These are phyloP conservation scores for Citeromyces nyonsensis DNA, from an alignment of 805 yeast species.

Conservation along the genomic window DNA sequence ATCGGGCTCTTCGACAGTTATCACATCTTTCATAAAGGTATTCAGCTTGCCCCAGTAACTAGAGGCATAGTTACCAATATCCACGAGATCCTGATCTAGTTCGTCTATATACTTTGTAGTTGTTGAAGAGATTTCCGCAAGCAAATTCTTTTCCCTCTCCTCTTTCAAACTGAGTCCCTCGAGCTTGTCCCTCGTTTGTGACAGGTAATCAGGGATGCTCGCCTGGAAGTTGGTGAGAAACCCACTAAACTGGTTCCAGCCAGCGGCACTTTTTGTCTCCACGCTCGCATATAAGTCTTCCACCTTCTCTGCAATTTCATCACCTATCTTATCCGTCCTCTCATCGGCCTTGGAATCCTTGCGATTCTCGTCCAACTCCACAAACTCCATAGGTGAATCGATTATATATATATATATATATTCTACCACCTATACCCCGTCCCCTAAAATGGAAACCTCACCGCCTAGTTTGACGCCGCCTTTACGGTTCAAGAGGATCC, in stretches of 20 bases:
- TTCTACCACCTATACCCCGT: too few species aligned
- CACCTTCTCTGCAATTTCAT: conserved; percentile 28
- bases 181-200: conserved; percentile 9
- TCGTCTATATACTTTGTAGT: conserved; percentile 56
- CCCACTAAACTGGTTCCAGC: conserved; percentile 19
- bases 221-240: conserved; percentile 16
- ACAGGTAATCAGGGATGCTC: conserved; percentile 15
- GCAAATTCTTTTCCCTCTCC: conserved; percentile 2
- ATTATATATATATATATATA: too few species aligned
- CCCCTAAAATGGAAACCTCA: too few species aligned
- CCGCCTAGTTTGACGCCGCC: conserved; percentile 44
- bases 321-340: conserved; percentile 41
- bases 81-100: conserved; percentile 60
- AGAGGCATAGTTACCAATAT: conserved; percentile 56
- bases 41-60: conserved; percentile 42
- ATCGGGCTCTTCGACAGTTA: conserved; percentile 8
- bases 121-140: conserved; percentile 13
- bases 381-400: too few species aligned
- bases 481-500: conserved; percentile 57
- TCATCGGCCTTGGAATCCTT: conserved; percentile 11
- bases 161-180: conserved; percentile 9
- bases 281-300: conserved; percentile 23
- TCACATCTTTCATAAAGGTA: conserved; percentile 23
- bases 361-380: too few species aligned
- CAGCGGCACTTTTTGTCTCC: conserved; percentile 21